Evolutionary conservation across 1,284 basidiomycete genomes (phyloP), one percentile per base, ranked within the genome.

Genomic region (Leccinum pallidistipes): DNA sequence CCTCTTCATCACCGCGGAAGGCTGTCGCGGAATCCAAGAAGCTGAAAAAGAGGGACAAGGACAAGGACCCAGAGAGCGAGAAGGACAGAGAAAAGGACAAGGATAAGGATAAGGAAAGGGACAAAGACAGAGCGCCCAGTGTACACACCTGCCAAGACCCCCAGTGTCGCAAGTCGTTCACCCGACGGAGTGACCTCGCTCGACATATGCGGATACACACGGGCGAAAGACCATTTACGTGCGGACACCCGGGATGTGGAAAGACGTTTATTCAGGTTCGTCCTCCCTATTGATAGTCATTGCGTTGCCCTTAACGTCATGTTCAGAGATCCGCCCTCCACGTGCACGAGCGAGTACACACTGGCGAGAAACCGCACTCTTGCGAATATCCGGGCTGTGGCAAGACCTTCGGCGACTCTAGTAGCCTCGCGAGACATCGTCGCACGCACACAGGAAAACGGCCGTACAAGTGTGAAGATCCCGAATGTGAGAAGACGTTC

Each of bases 201-300:
- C 85, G 91, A 47, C 92, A 95, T 72, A 88, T 86, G 80, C 85
- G 92, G 57, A 94, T 94, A 77, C 93, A 95, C 71, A 94, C 93
- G 0, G 94, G 93, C 32, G 93, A 95, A 74, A 85, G 92, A 55
- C 93, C 93, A 3, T 95, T 91, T 73, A 76, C 85, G 16, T 92
- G 90, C 65, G 78, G 79, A 36, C 83, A 91, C 68, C 75, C 78
- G 18, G 87, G 85, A 34, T 94, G 91, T 63, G 90, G 90, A 54
- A 94, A 93, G 79, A 88, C 88, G 2, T 94, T 94, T 68, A 93
- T 94, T 68, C 91, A 94, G 83, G 91, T 91, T 75, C 59, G 74
- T 66, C 57, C 29, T 51, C 34, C 53, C 16, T 56, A 55, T 51
- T 52, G 40, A 61, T 53, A 10, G 34, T 47, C 36, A 56, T 45